A percentile compares a stretch with the other conserved stretches of the same genome.
These are phyloP conservation scores for Chaetomium tenue DNA, from an alignment of 495 filamentous ascomycete species.

Conservation along the genomic window DNA sequence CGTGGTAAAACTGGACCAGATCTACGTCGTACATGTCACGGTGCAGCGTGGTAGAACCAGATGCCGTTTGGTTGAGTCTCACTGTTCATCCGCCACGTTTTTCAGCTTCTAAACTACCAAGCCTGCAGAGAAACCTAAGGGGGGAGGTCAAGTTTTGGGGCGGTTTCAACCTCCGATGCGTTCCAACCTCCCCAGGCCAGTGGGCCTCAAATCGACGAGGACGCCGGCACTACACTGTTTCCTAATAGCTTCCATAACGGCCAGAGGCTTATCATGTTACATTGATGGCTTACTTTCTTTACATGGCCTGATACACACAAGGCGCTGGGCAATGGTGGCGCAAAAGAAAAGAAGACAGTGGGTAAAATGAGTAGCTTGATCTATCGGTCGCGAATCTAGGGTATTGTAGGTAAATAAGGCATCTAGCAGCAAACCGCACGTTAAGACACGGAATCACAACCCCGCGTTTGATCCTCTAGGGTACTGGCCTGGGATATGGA, in stretches of 20 bases:
- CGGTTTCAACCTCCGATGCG: too few species aligned
- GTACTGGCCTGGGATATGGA: slow-evolving; percentile 59
- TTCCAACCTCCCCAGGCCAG: too few species aligned
- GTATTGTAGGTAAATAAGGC: not conserved
- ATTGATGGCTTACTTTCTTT: not conserved
- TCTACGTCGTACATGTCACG: slow-evolving; percentile 9
- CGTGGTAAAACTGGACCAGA: slow-evolving; percentile 15
- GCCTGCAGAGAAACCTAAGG: too few species aligned
- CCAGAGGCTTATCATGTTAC: too few species aligned
- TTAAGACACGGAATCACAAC: not conserved
- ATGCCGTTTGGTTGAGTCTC: not conserved
- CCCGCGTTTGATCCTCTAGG: slow-evolving; percentile 40
- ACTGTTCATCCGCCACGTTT: not conserved
- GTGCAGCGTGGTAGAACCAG: slow-evolving; percentile 11
- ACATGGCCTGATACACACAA: not conserved
- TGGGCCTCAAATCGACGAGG: too few species aligned
- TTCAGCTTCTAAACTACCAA: not conserved
- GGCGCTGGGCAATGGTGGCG: not conserved
- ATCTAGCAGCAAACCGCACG: not conserved
- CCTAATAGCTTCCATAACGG: too few species aligned
- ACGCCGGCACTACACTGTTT: too few species aligned
- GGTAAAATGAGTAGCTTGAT: not conserved
- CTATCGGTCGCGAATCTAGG: not conserved
- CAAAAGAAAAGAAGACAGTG: not conserved
- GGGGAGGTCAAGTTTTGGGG: too few species aligned